Evolutionary conservation across 805 yeast species (phyloP), one percentile per base, ranked within the genome.

Genomic region (Candida verbasci): DNA sequence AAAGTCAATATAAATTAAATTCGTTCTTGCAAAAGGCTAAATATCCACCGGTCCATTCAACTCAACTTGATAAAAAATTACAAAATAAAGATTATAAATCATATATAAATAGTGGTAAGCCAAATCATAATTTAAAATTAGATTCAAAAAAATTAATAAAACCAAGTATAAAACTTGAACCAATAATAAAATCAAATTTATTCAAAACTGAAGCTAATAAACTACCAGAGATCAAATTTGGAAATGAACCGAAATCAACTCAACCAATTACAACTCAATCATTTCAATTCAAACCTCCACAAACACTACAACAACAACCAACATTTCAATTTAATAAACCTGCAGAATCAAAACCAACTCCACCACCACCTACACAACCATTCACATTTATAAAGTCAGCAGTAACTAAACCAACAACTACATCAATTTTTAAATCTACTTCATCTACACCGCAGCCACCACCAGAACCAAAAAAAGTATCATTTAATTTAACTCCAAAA

Each of bases 1-100:
- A 64, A 34, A 35, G 53, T 3, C 55, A 56, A 35, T 68, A 67
- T 43, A 66, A 67, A 37, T 51, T 68, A 26, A 55, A 56, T 41
- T 61, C 72, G 2, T 34, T 59, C 11, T 53, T 49, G 15, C 71
- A 62, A 6, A 68, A 67, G 33, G 63, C 73, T 6, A 63, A 56
- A 32, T 40, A 54, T n/a, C 31, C 66, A 1, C 71, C 56, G 24
- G 47, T 65, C 0, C 60, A 53, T 39, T 64, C 72, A 0, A 34
- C 45, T 0, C 61, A 56, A 38, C 38, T 68, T 24, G 60, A 62
- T 37, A 42, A 53, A n/a, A 45, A 43, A 18, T 44, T 56, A 11
- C 42, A 41, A 9, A 55, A 57, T 5, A 43, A 36, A 18, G 39
- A 46, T 6, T 44, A 56, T 20, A 49, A 52, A 20, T 41, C 40